phyloP scores from a whole-genome alignment of 2,329 filamentous ascomycete species.

The Proliferodiscus dingleyae region DNA sequence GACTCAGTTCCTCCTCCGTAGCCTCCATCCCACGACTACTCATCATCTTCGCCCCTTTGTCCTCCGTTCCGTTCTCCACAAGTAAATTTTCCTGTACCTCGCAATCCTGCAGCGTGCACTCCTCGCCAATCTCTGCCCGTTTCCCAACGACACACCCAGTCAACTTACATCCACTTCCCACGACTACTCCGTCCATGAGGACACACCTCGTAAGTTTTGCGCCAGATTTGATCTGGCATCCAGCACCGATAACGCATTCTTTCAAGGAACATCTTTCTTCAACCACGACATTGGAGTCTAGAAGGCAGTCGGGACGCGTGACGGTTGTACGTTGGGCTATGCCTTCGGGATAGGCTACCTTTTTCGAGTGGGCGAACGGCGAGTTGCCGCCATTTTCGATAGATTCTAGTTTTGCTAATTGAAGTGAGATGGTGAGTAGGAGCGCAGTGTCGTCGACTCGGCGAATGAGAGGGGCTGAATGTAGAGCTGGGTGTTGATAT shows the following conservation, averaged over 20 bases:
- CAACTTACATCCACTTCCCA: slow-evolving; percentile 79
- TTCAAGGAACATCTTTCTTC: slow-evolving; percentile 91
- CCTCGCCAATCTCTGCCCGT: slow-evolving; percentile 76
- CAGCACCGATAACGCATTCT: slow-evolving; percentile 81
- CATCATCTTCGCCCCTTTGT: slow-evolving; percentile 64
- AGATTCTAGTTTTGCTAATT: slow-evolving; percentile 77
- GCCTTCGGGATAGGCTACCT: slow-evolving; percentile 78
- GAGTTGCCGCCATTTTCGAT: slow-evolving; percentile 63
- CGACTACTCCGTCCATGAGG: slow-evolving; percentile 84
- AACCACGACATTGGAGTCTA: slow-evolving; percentile 84
- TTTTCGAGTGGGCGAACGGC: slow-evolving; percentile 71
- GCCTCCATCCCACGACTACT: slow-evolving; percentile 62
- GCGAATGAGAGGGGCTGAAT: slow-evolving; percentile 67
- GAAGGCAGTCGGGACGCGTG: slow-evolving; percentile 72
- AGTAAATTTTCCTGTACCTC: slow-evolving; percentile 89
- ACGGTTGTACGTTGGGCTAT: slow-evolving; percentile 79
- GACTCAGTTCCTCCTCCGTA: slow-evolving; percentile 52
- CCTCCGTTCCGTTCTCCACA: slow-evolving; percentile 73
- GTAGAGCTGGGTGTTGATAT: slow-evolving; percentile 68
- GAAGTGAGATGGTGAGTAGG: slow-evolving; percentile 75
- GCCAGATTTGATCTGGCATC: slow-evolving; percentile 81
- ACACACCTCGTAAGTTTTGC: slow-evolving; percentile 82
- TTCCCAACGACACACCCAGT: slow-evolving; percentile 84
- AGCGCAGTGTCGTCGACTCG: slow-evolving; percentile 84
- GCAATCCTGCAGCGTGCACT: slow-evolving; percentile 75